phyloP scores from a whole-genome alignment of 257 asterid genomes.

The Penstemon eatonii region DNA sequence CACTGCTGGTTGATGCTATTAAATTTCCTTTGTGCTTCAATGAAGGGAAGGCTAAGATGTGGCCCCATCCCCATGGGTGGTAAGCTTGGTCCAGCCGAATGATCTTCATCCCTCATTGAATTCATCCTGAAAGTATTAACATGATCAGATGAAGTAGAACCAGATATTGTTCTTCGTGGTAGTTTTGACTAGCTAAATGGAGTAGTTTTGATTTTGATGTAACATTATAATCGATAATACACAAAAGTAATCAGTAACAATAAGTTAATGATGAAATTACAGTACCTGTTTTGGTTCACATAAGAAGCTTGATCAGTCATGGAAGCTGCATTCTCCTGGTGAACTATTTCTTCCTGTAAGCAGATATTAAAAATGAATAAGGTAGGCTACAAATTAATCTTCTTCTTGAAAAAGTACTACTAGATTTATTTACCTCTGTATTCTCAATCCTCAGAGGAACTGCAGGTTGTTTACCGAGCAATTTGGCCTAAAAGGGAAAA shows the following conservation, averaged over 20 bases:
- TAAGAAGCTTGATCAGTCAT: constrained; percentile 17
- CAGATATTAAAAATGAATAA: not conserved
- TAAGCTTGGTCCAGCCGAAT: constrained; percentile 20
- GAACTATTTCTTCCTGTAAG: constrained; percentile 28
- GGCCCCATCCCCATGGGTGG: constrained; percentile 20
- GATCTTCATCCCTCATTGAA: constrained; percentile 24
- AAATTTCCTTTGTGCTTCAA: constrained; percentile 35
- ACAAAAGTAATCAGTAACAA: not conserved
- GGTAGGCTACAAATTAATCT: not conserved
- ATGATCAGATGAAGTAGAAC: not conserved
- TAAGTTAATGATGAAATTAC: not conserved
- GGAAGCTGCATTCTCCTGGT: constrained; percentile 29
- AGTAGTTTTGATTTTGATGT: not conserved
- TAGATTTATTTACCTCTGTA: constrained; percentile 37
- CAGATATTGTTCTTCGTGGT: not conserved
- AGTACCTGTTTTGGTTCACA: constrained; percentile 29
- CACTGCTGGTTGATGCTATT: constrained; percentile 10
- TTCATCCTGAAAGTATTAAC: constrained; percentile 32
- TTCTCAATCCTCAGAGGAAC: constrained; percentile 25
- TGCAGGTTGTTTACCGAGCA: constrained; percentile 39
- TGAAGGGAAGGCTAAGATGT: constrained; percentile 36
- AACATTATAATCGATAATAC: not conserved
- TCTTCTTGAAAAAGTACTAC: not conserved
- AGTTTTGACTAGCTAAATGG: not conserved
- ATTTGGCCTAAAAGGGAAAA: constrained; percentile 38